Percentiles rank a stretch among this genome's conserved stretches.
Evolutionary conservation across 495 filamentous ascomycete genomes (phyloP).

Genomic region (Aspergillus ostianus): DNA sequence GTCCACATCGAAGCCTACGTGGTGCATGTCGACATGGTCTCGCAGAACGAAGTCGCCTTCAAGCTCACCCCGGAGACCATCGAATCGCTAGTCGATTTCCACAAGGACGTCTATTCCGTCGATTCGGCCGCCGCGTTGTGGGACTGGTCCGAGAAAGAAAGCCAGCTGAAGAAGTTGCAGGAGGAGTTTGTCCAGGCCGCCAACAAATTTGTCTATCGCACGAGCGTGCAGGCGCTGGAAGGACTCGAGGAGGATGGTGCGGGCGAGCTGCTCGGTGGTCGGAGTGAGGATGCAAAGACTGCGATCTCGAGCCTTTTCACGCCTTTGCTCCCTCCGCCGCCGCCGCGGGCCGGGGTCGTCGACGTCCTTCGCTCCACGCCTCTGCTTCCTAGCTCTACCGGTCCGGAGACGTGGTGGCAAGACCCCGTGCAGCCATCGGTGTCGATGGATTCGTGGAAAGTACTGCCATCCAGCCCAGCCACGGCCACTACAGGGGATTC

Average conservation of each 20-base stretch:
- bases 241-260: slow-evolving; percentile 96
- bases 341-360: slow-evolving; percentile 62
- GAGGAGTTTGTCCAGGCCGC: slow-evolving; percentile 96
- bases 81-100: slow-evolving; percentile 90
- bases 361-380: slow-evolving; percentile 84
- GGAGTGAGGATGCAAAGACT: slow-evolving; percentile 90
- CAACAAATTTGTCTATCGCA: slow-evolving; percentile 96
- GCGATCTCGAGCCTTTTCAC: slow-evolving; percentile 82
- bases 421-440: slow-evolving; percentile 53
- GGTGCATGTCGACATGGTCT: slow-evolving; percentile 98
- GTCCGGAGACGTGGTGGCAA: slow-evolving; percentile 77
- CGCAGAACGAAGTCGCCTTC: slow-evolving; percentile 95
- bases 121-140: slow-evolving; percentile 87
- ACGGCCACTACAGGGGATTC: slow-evolving; percentile 70
- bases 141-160: slow-evolving; percentile 96
- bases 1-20: slow-evolving; percentile 96
- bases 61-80: slow-evolving; percentile 98
- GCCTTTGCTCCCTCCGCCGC: slow-evolving; percentile 88
- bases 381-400: slow-evolving; percentile 83
- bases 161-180: slow-evolving; percentile 94
- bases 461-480: slow-evolving; percentile 82
- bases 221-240: slow-evolving; percentile 85
- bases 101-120: slow-evolving; percentile 93
- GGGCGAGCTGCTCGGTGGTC: slow-evolving; percentile 86
- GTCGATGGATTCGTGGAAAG: slow-evolving; percentile 88